Evolutionary conservation across 768 basidiomycete genomes (phyloP).

Genomic region (Clitopilus hobsonii): DNA sequence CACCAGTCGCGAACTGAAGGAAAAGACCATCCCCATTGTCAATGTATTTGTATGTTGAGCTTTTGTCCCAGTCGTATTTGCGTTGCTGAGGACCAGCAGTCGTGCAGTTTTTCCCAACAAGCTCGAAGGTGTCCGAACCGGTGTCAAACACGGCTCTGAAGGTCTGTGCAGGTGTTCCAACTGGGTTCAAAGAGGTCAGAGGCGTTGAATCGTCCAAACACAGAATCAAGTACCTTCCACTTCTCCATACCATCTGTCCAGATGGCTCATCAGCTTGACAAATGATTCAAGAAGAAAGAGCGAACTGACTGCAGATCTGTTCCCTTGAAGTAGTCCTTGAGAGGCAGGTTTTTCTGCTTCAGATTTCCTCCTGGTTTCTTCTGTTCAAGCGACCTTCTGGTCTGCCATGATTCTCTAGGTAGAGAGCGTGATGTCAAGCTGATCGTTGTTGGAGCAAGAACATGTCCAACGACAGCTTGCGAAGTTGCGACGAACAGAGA

Average conservation of each 20-base stretch:
- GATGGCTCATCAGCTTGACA: background rate
- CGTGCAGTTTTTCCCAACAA: conserved; percentile 9
- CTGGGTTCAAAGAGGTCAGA: background rate
- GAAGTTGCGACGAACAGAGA: background rate
- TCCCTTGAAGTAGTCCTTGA: background rate
- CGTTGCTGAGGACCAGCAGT: conserved; percentile 6
- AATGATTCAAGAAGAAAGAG: background rate
- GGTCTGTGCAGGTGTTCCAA: background rate
- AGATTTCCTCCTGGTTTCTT: background rate
- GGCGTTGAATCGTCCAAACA: background rate
- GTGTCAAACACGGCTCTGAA: background rate
- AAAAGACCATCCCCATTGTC: conserved; percentile 6
- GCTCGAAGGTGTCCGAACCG: conserved; percentile 10
- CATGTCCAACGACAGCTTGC: background rate
- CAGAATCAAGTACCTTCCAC: background rate
- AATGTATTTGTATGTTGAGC: conserved; percentile 11
- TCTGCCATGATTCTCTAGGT: background rate
- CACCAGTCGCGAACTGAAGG: conserved; percentile 10
- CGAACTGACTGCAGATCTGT: background rate
- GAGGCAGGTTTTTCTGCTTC: background rate
- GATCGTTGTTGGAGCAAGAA: background rate
- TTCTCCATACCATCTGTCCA: background rate
- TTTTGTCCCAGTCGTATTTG: conserved; percentile 12
- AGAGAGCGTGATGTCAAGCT: background rate
- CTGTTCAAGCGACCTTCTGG: background rate